Evolutionary conservation across 2,329 filamentous ascomycete genomes (phyloP).

Genomic region (Colletotrichum scovillei): DNA sequence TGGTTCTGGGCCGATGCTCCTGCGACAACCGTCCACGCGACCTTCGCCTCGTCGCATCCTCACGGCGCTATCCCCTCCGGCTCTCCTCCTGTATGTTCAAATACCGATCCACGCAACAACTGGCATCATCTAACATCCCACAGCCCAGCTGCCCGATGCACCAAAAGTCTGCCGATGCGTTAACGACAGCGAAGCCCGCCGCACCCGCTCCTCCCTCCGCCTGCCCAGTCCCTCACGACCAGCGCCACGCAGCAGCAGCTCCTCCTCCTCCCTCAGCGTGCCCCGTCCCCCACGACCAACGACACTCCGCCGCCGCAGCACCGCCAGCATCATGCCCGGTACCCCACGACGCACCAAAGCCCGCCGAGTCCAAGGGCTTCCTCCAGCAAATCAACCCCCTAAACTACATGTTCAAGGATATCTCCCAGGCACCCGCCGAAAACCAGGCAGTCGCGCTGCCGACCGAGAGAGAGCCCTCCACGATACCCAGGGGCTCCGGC

Average conservation of each 20-base stretch:
- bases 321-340: constrained; percentile 58
- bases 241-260: constrained; percentile 33
- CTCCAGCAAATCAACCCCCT: constrained; percentile 73
- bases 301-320: constrained; percentile 36
- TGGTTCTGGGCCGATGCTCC: constrained; percentile 72
- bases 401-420: constrained; percentile 93
- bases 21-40: constrained; percentile 40
- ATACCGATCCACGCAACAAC: not conserved
- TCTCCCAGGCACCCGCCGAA: constrained; percentile 82
- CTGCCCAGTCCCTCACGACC: constrained; percentile 46
- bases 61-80: constrained; percentile 36
- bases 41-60: constrained; percentile 36
- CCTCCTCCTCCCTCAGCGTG: constrained; percentile 44
- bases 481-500: constrained; percentile 87
- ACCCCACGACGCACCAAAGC: constrained; percentile 49
- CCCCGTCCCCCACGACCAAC: constrained; percentile 42
- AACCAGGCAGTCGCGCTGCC: constrained; percentile 81
- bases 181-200: constrained; percentile 47
- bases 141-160: constrained; percentile 70
- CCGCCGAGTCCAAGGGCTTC: constrained; percentile 55
- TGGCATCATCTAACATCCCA: constrained; percentile 38
- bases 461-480: constrained; percentile 83
- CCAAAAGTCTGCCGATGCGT: constrained; percentile 61
- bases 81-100: constrained; percentile 54
- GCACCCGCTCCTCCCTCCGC: constrained; percentile 40